phyloP scores from a whole-genome alignment of 139 green algal species.

The Chlorella sorokiniana region DNA sequence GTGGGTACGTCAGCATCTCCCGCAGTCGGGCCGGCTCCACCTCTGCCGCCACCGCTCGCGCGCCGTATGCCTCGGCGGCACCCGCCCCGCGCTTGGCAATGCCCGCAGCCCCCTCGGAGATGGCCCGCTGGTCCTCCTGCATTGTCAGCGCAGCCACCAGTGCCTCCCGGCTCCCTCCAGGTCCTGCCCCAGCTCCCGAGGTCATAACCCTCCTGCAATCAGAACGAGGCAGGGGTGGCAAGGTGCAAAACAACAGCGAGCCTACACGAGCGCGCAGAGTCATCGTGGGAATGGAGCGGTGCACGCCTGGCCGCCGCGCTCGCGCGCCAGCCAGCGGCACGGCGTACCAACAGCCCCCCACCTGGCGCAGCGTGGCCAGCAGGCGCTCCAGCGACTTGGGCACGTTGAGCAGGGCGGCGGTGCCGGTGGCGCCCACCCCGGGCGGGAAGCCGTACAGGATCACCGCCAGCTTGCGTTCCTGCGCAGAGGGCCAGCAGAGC shows the following conservation, averaged over 20 bases:
- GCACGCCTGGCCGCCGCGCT: neutral
- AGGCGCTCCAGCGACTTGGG: conserved; percentile 81
- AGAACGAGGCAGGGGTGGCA: neutral
- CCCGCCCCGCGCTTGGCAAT: conserved; percentile 29
- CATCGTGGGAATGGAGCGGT: neutral
- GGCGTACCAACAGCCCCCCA: neutral
- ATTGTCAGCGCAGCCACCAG: conserved; percentile 61
- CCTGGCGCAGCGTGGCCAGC: conserved; percentile 61
- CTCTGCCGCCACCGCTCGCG: conserved; percentile 45
- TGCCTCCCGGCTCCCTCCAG: conserved; percentile 72
- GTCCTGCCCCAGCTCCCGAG: conserved; percentile 62
- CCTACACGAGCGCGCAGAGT: neutral
- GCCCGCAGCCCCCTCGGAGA: conserved; percentile 57
- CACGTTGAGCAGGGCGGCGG: conserved; percentile 97
- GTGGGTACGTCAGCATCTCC: conserved; percentile 75
- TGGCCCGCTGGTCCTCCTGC: conserved; percentile 73
- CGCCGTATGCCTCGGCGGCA: conserved; percentile 45
- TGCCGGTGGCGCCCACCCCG: conserved; percentile 94
- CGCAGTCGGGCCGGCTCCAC: conserved; percentile 65
- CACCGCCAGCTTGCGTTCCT: conserved; percentile 77
- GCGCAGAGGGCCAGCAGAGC: neutral
- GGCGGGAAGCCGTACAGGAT: conserved; percentile 96
- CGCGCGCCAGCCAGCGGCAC: too few relatives aligned
- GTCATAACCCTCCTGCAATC: conserved; percentile 76
- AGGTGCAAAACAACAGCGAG: neutral